Evolutionary conservation across 2,329 filamentous ascomycete genomes (phyloP), one percentile per base, ranked within the genome.

Genomic region (Trichophyton benhamiae): DNA sequence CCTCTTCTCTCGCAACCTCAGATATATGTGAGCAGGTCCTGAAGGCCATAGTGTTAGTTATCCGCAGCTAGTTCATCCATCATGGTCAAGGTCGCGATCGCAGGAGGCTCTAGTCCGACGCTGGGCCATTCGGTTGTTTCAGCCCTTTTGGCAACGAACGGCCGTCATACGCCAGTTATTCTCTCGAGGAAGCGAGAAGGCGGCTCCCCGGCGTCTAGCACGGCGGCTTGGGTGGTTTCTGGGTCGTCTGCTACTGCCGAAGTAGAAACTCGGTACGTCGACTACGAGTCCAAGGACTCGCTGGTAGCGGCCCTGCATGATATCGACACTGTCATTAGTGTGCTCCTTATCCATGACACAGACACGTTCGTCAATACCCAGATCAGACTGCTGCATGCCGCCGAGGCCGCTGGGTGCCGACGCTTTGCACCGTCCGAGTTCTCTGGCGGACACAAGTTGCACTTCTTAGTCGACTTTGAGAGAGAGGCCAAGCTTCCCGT

Each of bases 351-450:
- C 58, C 63, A 65, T 62, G 57, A 67, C 59, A 60, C 63, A 15
- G 66, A 68, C 7, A 65, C 64, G 11, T 69, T 64, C 65, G 62
- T 66, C n/a, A 62, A 63, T 6, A 64, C 71, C 3, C 75, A 81
- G 59, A 68, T 76, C 3, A 71, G 71, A 3, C 70, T 81, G 0
- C 71, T 74, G 2, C 70, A 69, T 5, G 79, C 78, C 2, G 71
- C 75, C 0, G 75, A 77, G 60, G 67, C 70, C 30, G 76, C 75
- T 0, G 76, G 77, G 0, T 73, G 79, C 1, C 68, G 70, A 46
- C 72, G 79, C 7, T 81, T 79, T 62, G 73, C 79, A 2, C 78
- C 78, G 0, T 75, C 74, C 49, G 74, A 74, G 61, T 80, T 77
- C 27, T 71, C 68, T 0, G 48, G 66, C 3, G 65, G 67, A 4